Percentiles rank a stretch among this genome's conserved stretches.
phyloP scores from a whole-genome alignment of 345 rosid genomes.

The Hibiscus syriacus region DNA sequence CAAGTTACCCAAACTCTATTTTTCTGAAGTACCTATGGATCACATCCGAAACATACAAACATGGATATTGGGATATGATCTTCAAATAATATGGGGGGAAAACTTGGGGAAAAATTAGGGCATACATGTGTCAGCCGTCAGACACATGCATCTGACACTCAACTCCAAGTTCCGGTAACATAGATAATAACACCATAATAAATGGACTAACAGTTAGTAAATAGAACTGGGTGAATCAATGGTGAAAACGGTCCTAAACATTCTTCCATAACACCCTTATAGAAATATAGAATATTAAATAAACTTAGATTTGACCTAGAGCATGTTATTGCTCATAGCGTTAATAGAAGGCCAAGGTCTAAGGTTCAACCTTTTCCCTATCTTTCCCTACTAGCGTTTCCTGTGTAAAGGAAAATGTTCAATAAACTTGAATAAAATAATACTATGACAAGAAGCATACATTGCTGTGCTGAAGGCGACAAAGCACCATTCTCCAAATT shows the following conservation, averaged over 20 bases:
- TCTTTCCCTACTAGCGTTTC: not conserved
- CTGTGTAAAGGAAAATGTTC: not conserved
- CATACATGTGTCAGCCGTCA: not conserved
- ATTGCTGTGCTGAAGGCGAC: constrained; percentile 19
- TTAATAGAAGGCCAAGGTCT: not conserved
- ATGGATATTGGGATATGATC: not conserved
- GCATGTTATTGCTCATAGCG: not conserved
- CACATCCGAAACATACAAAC: not conserved
- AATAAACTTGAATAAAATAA: not conserved
- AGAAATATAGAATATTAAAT: not conserved
- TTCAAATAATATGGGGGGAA: not conserved
- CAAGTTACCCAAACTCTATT: not conserved
- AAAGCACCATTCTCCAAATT: constrained; percentile 45
- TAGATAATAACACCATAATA: not conserved
- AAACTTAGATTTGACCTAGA: not conserved
- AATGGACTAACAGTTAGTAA: not conserved
- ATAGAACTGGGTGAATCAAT: too few species aligned
- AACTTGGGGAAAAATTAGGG: not conserved
- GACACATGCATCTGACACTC: not conserved
- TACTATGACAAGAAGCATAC: constrained; percentile 13
- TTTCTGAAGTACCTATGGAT: not conserved
- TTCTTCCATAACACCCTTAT: not conserved
- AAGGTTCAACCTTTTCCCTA: not conserved
- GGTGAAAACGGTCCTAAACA: not conserved
- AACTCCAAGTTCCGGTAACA: not conserved